These are phyloP conservation scores for Cruciata laevipes DNA, from an alignment of 257 asterid genomes.

Conservation along the genomic window DNA sequence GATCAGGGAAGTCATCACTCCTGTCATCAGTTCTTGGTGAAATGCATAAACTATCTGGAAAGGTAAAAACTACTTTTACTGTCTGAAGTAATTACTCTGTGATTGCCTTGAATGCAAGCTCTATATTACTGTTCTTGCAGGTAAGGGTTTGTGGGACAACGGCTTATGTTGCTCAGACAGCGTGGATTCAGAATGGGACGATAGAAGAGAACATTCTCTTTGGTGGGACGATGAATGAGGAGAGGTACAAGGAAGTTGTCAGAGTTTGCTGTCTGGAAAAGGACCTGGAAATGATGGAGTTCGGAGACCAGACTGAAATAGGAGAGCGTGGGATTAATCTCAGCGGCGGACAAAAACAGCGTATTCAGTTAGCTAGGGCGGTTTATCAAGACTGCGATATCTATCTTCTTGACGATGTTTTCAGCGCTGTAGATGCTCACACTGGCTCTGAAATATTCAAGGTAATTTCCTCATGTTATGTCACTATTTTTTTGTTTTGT, in stretches of 20 bases:
- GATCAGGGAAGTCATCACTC: slow-evolving; percentile 92
- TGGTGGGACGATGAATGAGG: slow-evolving; percentile 54
- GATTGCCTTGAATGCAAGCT: not conserved
- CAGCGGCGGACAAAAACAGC: slow-evolving; percentile 97
- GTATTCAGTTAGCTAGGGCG: slow-evolving; percentile 94
- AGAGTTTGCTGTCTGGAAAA: slow-evolving; percentile 87
- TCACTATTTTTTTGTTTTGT: not conserved
- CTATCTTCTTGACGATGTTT: slow-evolving; percentile 85
- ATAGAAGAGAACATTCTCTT: slow-evolving; percentile 77
- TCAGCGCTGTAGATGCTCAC: slow-evolving; percentile 98
- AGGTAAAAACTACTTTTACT: slow-evolving; percentile 36
- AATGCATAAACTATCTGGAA: slow-evolving; percentile 78
- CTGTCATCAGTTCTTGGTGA: slow-evolving; percentile 87
- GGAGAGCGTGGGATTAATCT: slow-evolving; percentile 99
- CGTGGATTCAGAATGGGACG: slow-evolving; percentile 98
- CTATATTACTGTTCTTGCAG: slow-evolving; percentile 26
- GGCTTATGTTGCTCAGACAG: slow-evolving; percentile 90
- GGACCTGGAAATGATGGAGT: slow-evolving; percentile 96
- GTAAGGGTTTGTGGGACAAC: slow-evolving; percentile 79
- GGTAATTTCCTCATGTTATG: slow-evolving; percentile 26
- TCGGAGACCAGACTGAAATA: slow-evolving; percentile 96
- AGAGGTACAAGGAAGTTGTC: slow-evolving; percentile 57
- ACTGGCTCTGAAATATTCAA: slow-evolving; percentile 95
- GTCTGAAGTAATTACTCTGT: too few species aligned
- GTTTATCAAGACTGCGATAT: slow-evolving; percentile 89